A percentile compares a stretch with the other conserved stretches of the same genome.
Conservation (phyloP, 208 protist species). For the Strigomonas galati region DNA sequence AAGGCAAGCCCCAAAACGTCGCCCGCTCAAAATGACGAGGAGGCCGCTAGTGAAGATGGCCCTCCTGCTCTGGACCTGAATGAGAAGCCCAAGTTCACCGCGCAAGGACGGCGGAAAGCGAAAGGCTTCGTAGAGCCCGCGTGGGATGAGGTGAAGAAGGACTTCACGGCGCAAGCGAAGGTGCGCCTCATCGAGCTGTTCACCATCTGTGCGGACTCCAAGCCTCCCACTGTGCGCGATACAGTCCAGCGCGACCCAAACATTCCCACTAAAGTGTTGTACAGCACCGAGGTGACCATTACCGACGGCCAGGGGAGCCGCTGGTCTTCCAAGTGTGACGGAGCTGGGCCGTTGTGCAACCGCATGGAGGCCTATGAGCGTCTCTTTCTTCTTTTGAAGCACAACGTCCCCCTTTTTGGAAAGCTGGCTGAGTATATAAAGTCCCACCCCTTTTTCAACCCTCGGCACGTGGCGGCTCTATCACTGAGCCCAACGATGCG, state of each 20-base stretch:
- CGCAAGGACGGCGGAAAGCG: background rate
- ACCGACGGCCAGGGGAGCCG: slow-evolving; percentile 32
- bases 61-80: background rate
- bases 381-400: slow-evolving; percentile 36
- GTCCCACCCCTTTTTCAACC: slow-evolving; percentile 27
- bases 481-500: slow-evolving; percentile 24
- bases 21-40: background rate
- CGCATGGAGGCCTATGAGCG: slow-evolving; percentile 34
- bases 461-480: slow-evolving; percentile 34
- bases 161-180: slow-evolving; percentile 7
- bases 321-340: slow-evolving; percentile 20
- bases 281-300: slow-evolving; percentile 27
- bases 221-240: background rate
- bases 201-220: background rate
- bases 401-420: slow-evolving; percentile 26
- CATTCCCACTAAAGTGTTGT: slow-evolving; percentile 7
- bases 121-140: background rate
- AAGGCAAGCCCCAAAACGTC: slow-evolving; percentile 9
- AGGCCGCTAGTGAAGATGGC: background rate
- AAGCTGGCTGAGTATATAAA: slow-evolving; percentile 33
- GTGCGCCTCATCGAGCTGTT: slow-evolving; percentile 7
- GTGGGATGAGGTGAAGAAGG: background rate
- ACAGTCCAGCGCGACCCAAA: background rate
- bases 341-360: slow-evolving; percentile 30
- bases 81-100: background rate